Base-by-base conservation (phyloP, 441 rosid species). In the Hypseocharis bilobata region DNA sequence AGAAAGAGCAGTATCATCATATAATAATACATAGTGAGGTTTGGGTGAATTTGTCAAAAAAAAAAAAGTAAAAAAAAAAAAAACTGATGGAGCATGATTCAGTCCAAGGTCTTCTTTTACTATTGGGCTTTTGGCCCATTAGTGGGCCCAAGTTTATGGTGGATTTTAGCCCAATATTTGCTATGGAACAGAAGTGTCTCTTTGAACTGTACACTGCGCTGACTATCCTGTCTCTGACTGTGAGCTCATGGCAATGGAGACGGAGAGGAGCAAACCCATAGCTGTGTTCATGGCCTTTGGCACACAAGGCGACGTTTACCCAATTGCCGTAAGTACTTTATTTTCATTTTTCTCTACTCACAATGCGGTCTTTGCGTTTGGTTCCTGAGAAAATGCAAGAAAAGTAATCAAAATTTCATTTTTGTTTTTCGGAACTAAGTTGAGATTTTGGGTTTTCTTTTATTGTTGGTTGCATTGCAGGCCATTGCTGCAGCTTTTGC, bases 241-340 rank as follows among this genome's bases (percentile, higher is more conserved):
- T 47, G 66, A 44, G 59, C 5, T 52, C 29, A 11, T 20, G 70
- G 67, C 29, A 76, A 63, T 32, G 61, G 74, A 60, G 62, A 49
- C 45, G 29, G 66, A 47, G 80, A 77, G 78, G 61, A 79, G 78
- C 67, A 77, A 62, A 69, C 74, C 79, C 2, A 69, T 81, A 11
- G 97, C 94, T 38, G 72, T 83, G 26, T 88, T 90, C 82, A 85
- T 90, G 86, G 92, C 91, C 68, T 92, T 92, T 23, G 96, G 98
- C n/a, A 89, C 96, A 62, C 78, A 86, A 78, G 96, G 96, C 54
- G 96, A 88, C 77, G 88, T 85, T 20, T 82, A 79, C 67, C 96
- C 96, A 28, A 76, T 90, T 27, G 88, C 94, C 44, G 96, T 92
- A 82, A 67, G 70, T 56, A 20, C n/a, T 32, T 34, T 2, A 20